phyloP scores from a whole-genome alignment of 2,329 filamentous ascomycete species.

The Fusarium oligoseptatum region DNA sequence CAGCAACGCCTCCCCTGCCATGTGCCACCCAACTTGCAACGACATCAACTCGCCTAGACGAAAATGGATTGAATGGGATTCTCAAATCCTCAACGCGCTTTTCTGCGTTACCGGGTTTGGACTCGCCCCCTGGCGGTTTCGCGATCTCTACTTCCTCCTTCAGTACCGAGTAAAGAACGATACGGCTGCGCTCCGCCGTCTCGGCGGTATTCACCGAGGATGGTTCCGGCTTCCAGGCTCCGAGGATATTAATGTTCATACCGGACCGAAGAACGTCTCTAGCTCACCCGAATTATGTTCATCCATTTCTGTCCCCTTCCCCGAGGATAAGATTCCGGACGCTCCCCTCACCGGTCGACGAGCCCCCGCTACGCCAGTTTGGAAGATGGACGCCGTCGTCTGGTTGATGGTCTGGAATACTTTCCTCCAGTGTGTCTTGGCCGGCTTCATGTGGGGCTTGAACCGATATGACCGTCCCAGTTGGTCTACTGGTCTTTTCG shows the following conservation, averaged over 20 bases:
- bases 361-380: slow-evolving; percentile 74
- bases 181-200: slow-evolving; percentile 70
- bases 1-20: slow-evolving; percentile 66
- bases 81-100: slow-evolving; percentile 82
- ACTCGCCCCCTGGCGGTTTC: slow-evolving; percentile 85
- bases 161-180: slow-evolving; percentile 70
- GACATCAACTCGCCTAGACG: slow-evolving; percentile 81
- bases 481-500: slow-evolving; percentile 85
- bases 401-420: slow-evolving; percentile 87
- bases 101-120: slow-evolving; percentile 92
- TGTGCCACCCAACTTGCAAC: slow-evolving; percentile 79
- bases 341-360: slow-evolving; percentile 79
- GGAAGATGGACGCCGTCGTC: slow-evolving; percentile 85
- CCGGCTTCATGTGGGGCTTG: slow-evolving; percentile 86
- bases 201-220: slow-evolving; percentile 79
- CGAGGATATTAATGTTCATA: slow-evolving; percentile 64
- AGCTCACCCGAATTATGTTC: slow-evolving; percentile 54
- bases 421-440: slow-evolving; percentile 79
- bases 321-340: slow-evolving; percentile 72
- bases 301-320: slow-evolving; percentile 67
- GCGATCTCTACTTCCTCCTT: slow-evolving; percentile 81
- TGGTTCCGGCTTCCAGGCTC: slow-evolving; percentile 83
- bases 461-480: slow-evolving; percentile 80
- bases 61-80: slow-evolving; percentile 88
- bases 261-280: slow-evolving; percentile 67